Conservation (phyloP, 768 basidiomycete species). For the Calocera viscosa region DNA sequence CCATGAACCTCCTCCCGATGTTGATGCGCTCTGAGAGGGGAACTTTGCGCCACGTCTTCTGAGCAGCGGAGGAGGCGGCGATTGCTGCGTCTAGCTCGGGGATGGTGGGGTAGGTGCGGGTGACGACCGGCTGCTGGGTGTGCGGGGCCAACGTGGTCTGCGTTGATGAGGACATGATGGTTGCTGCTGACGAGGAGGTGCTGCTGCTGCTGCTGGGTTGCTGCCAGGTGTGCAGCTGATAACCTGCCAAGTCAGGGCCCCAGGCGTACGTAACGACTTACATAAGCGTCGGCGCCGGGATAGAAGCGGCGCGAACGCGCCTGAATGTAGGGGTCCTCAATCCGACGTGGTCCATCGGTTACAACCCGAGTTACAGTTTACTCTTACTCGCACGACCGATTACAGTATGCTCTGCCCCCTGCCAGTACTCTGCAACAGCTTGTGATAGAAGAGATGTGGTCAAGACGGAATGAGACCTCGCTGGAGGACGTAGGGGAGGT, state of each 20-base stretch:
- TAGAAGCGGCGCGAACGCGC: no score
- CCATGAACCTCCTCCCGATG: constrained; percentile 60
- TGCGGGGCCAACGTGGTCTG: constrained; percentile 84
- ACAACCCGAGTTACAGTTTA: no score
- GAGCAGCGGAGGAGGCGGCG: constrained; percentile 46
- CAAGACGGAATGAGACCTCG: background rate
- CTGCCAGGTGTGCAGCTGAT: no score
- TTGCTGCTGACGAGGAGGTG: background rate
- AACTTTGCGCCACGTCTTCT: constrained; percentile 57
- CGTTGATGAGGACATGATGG: background rate
- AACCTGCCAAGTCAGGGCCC: no score
- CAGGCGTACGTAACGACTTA: no score
- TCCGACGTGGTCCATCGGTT: background rate
- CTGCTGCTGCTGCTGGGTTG: no score
- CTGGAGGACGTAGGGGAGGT: background rate
- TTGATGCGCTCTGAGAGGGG: constrained; percentile 51
- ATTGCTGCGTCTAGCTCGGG: constrained; percentile 52
- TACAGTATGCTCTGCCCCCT: no score
- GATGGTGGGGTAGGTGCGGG: constrained; percentile 49
- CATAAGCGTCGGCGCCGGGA: no score
- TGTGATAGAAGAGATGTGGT: no score
- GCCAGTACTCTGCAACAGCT: no score
- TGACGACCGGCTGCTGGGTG: constrained; percentile 55
- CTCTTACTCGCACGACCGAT: no score
- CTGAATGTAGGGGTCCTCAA: background rate